Base-by-base conservation (phyloP, 2,329 filamentous ascomycete species). In the Diaporthe nobilis region DNA sequence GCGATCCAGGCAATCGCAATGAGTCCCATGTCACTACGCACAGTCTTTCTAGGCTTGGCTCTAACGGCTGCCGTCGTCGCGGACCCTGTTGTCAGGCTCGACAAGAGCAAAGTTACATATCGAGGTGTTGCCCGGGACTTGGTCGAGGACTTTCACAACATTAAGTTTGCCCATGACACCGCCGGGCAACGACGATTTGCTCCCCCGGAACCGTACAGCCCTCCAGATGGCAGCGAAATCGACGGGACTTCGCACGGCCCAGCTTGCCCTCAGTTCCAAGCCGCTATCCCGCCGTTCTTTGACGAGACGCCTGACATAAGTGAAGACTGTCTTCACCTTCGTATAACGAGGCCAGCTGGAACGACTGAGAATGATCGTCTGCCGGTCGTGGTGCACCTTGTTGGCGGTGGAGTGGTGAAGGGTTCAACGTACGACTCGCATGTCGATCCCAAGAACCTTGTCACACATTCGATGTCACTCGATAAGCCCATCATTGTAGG, bases 251-350 rank as follows among this genome's bases (percentile, higher is more conserved):
- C 55, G 2, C 79, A 78, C 0, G 81, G 81, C 0, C 78, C 79
- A 42, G 81, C 81, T n/a, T 82, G 81, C 39, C 80, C 81, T 0
- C 81, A 82, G 53, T 76, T 73, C 8, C 79, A 76, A 77, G 73
- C 73, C 5, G 78, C 73, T 12, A 49, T 81, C 1, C 80, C 81
- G 1, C 80, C 80, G 0, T 80, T 81, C 42, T 80, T 81, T 51
- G 76, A 47, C 17, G 79, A 78, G 25, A 81, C 79, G 1, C 75
- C 78, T 0, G 39, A 78, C 15, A 76, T 77, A 3, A 82, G 81
- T 25, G 81, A 82, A 72, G 80, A 81, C 17, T 82, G 80, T 31
- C 77, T 81, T 34, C 77, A 77, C 20, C 78, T 82, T 17, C 80
- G 80, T 5, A 79, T 82, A 9, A 58, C 81, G 1, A 76, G 81